Base-by-base conservation (phyloP, 352 stramenopile genomes). In the Globisporangium apiculatum region DNA sequence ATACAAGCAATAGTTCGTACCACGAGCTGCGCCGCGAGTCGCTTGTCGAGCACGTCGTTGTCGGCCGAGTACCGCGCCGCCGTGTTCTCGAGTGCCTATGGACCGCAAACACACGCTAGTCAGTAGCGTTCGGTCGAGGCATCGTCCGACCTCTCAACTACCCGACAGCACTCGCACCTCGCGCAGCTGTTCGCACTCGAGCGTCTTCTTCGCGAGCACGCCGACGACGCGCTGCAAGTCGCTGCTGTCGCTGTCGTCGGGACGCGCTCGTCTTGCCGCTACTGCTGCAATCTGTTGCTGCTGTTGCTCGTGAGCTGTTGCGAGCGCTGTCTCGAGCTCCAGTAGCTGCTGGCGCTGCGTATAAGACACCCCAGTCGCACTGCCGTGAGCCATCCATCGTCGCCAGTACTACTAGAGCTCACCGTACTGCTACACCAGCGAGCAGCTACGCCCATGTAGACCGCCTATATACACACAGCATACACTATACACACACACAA, bases 1-100 rank as follows among this genome's bases (percentile, higher is more conserved):
- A 8, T 14, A 7, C 17, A n/a, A 37, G 12, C 17, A 12, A 38
- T 11, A 50, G 37, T 0, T 48, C 70, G 40, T 60, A 86, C 81
- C 58, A 91, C 76, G 38, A 91, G 69, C 58, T 91, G 73, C 2
- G 81, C 79, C 4, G 79, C 81, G 36, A 91, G 67, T 9, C 77
- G 72, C 61, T 88, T 89, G 64, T 91, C 79, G 1, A 91, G 53
- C 8, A 86, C 69, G 7, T 90, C 76, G 6, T 66, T 69, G 17
- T 87, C 75, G 0, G 69, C 75, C 15, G 64, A 77, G 51, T 87
- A 87, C 35, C 79, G 76, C 17, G 61, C 77, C 1, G 73, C 75
- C 7, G 68, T 71, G 51, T 71, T 84, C 57, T 91, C 81, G 1
- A 91, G 57, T 2, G 79, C 78, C 76, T 87, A 53, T 31, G 24